These are phyloP conservation scores for Eucalyptus albens DNA, from an alignment of 345 rosid species.

Conservation along the genomic window DNA sequence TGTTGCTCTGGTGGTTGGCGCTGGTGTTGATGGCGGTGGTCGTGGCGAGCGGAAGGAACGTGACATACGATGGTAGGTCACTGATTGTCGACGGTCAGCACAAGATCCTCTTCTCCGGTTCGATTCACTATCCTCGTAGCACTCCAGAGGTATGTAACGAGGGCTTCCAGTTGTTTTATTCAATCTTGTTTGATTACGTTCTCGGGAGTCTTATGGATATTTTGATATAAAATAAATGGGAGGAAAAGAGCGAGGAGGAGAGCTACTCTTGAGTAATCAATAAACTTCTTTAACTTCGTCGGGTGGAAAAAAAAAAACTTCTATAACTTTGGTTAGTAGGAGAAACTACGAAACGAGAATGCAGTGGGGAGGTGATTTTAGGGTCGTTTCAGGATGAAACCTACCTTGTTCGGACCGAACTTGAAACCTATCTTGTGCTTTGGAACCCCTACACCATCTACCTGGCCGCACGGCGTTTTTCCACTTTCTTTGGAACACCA, in stretches of 20 bases:
- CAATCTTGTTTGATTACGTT: neutral
- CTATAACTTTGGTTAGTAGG: neutral
- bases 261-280: too few species aligned
- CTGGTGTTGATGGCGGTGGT: neutral
- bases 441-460: neutral
- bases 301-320: too few species aligned
- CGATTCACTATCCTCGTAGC: conserved; percentile 35
- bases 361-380: neutral
- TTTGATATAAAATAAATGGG: neutral
- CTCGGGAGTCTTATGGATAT: neutral
- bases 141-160: conserved; percentile 16
- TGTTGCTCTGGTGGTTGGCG: neutral
- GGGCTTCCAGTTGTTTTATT: neutral
- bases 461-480: too few species aligned
- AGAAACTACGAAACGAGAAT: neutral
- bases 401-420: neutral
- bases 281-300: neutral
- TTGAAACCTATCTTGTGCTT: neutral
- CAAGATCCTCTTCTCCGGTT: conserved; percentile 23
- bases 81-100: conserved; percentile 17
- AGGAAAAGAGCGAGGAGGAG: neutral
- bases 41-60: neutral
- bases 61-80: conserved; percentile 24
- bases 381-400: neutral
- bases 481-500: too few species aligned